phyloP scores from a whole-genome alignment of 768 basidiomycete genomes.

The Artomyces pyxidatus region DNA sequence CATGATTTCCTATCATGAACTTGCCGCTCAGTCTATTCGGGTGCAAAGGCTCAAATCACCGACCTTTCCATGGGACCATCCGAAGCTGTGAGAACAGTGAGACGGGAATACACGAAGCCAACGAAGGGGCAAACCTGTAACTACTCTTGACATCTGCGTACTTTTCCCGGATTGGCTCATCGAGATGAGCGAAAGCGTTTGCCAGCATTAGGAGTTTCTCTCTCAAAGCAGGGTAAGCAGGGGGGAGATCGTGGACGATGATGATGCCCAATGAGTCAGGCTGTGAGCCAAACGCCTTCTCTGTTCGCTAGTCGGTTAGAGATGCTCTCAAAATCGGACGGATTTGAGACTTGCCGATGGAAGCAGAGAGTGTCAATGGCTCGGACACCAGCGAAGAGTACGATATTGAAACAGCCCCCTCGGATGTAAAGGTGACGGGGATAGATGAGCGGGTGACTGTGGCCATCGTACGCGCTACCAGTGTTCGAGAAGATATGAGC shows the following conservation, averaged over 20 bases:
- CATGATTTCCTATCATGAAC: constrained; percentile 72
- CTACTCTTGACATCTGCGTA: constrained; percentile 65
- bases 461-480: not conserved
- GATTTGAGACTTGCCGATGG: constrained; percentile 45
- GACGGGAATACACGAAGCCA: too few relatives aligned
- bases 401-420: constrained; percentile 53
- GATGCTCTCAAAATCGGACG: constrained; percentile 1
- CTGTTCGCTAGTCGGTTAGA: constrained; percentile 26
- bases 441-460: not conserved
- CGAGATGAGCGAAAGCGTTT: constrained; percentile 66
- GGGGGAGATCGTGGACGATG: constrained; percentile 74
- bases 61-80: constrained; percentile 97
- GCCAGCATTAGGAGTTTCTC: constrained; percentile 68
- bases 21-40: not conserved
- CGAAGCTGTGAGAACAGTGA: constrained; percentile 78
- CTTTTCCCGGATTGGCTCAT: constrained; percentile 57
- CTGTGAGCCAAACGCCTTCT: constrained; percentile 77
- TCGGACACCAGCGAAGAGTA: constrained; percentile 49
- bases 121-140: constrained; percentile 62
- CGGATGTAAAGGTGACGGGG: constrained; percentile 29
- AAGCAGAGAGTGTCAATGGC: constrained; percentile 42
- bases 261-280: constrained; percentile 74
- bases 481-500: not conserved
- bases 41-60: constrained; percentile 1
- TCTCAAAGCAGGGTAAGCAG: constrained; percentile 51